phyloP scores from a whole-genome alignment of 371 early-diverging fungal species.

The Mucor piriformis region DNA sequence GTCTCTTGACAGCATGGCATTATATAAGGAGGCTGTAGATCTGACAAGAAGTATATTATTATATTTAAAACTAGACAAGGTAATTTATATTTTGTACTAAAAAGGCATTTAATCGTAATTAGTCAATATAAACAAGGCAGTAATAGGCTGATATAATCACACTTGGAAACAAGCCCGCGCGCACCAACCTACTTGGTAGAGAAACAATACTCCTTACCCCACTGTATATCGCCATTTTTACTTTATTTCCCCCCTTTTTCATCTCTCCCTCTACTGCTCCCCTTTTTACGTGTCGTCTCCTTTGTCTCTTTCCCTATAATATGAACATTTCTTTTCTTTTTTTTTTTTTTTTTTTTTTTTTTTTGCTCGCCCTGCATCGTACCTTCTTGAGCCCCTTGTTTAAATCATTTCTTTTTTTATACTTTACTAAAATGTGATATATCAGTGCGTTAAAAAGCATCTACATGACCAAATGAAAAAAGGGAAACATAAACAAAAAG shows the following conservation, averaged over 20 bases:
- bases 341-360: no score
- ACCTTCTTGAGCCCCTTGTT: neutral
- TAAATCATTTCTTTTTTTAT: neutral
- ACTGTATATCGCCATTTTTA: constrained; percentile 18
- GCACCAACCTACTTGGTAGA: neutral
- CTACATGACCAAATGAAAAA: no score
- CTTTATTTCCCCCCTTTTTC: constrained; percentile 10
- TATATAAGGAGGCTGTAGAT: neutral
- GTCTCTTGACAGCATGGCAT: constrained; percentile 30
- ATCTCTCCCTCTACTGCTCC: neutral
- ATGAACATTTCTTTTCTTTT: neutral
- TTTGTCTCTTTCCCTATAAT: neutral
- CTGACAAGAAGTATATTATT: neutral
- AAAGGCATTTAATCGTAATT: neutral
- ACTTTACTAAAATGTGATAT: neutral
- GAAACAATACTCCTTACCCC: constrained; percentile 19
- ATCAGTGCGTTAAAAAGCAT: no score
- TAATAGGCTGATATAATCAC: constrained; percentile 25
- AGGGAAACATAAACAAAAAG: no score
- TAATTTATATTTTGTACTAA: constrained; percentile 1
- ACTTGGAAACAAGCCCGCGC: constrained; percentile 8
- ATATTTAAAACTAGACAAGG: neutral
- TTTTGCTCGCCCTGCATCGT: no score
- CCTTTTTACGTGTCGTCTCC: neutral
- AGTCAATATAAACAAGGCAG: constrained; percentile 12